These are phyloP conservation scores for Mucor plumbeus DNA, from an alignment of 371 early-diverging fungal species.

Conservation along the genomic window DNA sequence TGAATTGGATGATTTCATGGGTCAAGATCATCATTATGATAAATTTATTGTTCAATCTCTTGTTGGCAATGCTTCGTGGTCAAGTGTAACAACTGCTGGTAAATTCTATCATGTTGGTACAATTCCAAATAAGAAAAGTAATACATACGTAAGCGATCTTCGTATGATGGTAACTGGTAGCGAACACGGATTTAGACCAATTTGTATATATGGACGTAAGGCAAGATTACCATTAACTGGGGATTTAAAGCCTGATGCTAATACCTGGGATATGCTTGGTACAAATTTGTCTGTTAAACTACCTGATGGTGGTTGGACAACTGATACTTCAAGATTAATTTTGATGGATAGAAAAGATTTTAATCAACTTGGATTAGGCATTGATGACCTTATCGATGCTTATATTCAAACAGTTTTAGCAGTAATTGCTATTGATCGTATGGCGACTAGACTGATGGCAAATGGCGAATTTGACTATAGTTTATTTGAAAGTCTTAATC, in stretches of 20 bases:
- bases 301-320: conserved; percentile 82
- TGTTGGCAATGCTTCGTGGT: conserved; percentile 94
- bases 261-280: conserved; percentile 94
- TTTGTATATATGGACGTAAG: conserved; percentile 86
- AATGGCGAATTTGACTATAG: conserved; percentile 75
- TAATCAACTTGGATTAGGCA: conserved; percentile 87
- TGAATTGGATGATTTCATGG: conserved; percentile 82
- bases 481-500: conserved; percentile 85
- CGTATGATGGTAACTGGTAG: conserved; percentile 87
- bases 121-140: conserved; percentile 88
- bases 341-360: conserved; percentile 95
- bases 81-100: conserved; percentile 78
- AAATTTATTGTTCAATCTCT: conserved; percentile 95
- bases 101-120: conserved; percentile 93
- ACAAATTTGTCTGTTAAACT: conserved; percentile 88
- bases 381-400: conserved; percentile 93
- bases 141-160: conserved; percentile 87
- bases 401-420: conserved; percentile 91
- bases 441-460: conserved; percentile 78
- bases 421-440: conserved; percentile 91
- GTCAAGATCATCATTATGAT: conserved; percentile 85
- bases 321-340: conserved; percentile 83
- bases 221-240: conserved; percentile 80
- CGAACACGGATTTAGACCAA: conserved; percentile 82
- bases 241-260: conserved; percentile 58